Evolutionary conservation across 352 stramenopile species (phyloP), one percentile per base, ranked within the genome.

Genomic region (Phytophthora syringae): DNA sequence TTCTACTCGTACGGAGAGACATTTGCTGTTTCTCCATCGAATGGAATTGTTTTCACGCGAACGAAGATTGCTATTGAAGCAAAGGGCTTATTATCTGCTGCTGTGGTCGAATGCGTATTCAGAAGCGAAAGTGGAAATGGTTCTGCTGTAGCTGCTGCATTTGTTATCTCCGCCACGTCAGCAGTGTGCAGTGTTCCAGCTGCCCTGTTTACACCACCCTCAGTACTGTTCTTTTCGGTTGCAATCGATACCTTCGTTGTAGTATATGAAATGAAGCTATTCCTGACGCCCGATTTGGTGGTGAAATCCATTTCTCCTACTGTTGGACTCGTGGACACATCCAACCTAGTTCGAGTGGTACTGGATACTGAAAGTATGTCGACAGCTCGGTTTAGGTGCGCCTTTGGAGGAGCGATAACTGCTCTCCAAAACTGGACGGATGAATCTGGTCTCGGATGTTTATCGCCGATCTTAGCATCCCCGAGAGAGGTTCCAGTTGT

Each of bases 21-120:
- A 7, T 51, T 64, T 30, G 52, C 20, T 3, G 39, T 86, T 12
- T 64, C 52, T 24, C 72, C 77, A 34, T 37, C 44, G 0, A 77
- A 65, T 59, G 60, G 70, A 6, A 59, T 86, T 6, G 48, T 88
- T 16, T 67, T 80, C 36, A 45, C 40, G 10, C 62, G 60, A 7
- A 72, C 78, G 44, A 52, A 44, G 28, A 52, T 84, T 25, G 39
- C 18, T 5, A 53, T 86, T 21, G 30, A 58, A 18, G 53, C 64
- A 24, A 25, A 76, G 16, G 44, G 22, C 3, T 32, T 86, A 2
- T 37, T 50, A 15, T 64, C 55, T 52, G 34, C 36, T 67, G 20
- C 22, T 5, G 39, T 5, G 7, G 34, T 82, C 10, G 44, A 67
- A 16, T 86, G 77, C n/a, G n/a, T 45, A 40, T 74, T 82, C 27